phyloP scores from a whole-genome alignment of 1,139 yeast species.

The Saccharomyces hybrid region DNA sequence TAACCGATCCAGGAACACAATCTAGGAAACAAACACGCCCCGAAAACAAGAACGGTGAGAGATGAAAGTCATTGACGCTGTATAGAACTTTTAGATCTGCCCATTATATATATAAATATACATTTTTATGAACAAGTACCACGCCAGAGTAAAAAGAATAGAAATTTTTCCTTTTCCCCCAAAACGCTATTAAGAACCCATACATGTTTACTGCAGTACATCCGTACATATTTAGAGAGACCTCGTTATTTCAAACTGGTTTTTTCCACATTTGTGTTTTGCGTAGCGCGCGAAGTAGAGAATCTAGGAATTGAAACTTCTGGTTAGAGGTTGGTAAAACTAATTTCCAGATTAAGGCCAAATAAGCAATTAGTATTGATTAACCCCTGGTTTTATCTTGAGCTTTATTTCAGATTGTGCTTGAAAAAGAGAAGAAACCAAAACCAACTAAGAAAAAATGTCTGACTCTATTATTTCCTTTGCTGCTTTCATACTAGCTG shows the following conservation, averaged over 20 bases:
- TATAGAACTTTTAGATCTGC: neutral
- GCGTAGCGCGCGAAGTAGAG: neutral
- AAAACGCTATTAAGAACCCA: neutral
- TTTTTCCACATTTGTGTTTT: neutral
- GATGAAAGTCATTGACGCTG: neutral
- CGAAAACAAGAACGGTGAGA: neutral
- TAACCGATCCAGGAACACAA: neutral
- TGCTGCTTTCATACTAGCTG: slow-evolving; percentile 97
- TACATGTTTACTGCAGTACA: neutral
- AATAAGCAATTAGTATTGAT: neutral
- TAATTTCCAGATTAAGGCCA: neutral
- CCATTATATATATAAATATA: slow-evolving; percentile 4
- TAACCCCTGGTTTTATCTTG: neutral
- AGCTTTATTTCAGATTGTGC: neutral
- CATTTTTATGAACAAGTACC: neutral
- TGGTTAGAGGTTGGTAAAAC: neutral
- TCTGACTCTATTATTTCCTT: slow-evolving; percentile 46
- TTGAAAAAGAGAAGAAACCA: neutral
- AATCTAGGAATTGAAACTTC: neutral
- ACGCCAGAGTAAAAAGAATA: neutral
- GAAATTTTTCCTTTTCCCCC: neutral
- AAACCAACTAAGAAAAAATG: slow-evolving; percentile 31
- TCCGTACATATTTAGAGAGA: neutral
- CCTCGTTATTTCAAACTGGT: neutral
- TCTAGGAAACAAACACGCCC: neutral